Evolutionary conservation across 768 basidiomycete genomes (phyloP), one percentile per base, ranked within the genome.

Genomic region (Agrocybe praecox): DNA sequence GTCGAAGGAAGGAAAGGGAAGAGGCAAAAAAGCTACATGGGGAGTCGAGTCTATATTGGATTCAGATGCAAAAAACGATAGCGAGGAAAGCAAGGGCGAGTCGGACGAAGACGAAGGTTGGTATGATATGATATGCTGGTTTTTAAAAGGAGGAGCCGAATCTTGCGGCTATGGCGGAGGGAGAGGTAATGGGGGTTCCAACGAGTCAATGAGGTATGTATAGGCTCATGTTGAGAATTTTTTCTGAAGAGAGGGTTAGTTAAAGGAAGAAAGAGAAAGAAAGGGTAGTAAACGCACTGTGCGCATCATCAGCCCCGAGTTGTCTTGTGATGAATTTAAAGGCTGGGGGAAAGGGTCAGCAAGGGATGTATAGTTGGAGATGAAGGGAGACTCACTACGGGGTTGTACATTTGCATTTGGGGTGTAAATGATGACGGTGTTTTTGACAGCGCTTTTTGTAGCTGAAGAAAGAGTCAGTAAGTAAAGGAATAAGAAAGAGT

Each of bases 391-490:
- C 75, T 36, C 62, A 80, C 81, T n/a, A 69, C 71, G 46, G 65
- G 70, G 62, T 66, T 64, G 63, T 75, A 79, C 8, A 68, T 55
- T 19, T 73, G 71, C 36, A 67, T 67, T 58, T 78, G 76, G 1
- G 76, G 64, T 42, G 67, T 59, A 34, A 64, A 63, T 29, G 76
- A 71, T 11, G 74, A 70, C 7, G 76, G 69, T 15, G 72, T 73
- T 77, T 80, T 86, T 75, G 83, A 83, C 49, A 91, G 73, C 46
- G 83, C 86, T 63, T 84, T 85, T 76, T 84, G 77, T 21, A 90
- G 81, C 89, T 80, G 58, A 58, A 48, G 18, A 65, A 55, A 3
- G 44, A 55, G 11, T 40, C 32, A 52, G 22, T 29, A 42, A 23
- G 19, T 19, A 43, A 26, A 1, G 36, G 12, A 12, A 26, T 14